Evolutionary conservation across 2,329 filamentous ascomycete genomes (phyloP).

Genomic region (Pseudogymnoascus sp.): DNA sequence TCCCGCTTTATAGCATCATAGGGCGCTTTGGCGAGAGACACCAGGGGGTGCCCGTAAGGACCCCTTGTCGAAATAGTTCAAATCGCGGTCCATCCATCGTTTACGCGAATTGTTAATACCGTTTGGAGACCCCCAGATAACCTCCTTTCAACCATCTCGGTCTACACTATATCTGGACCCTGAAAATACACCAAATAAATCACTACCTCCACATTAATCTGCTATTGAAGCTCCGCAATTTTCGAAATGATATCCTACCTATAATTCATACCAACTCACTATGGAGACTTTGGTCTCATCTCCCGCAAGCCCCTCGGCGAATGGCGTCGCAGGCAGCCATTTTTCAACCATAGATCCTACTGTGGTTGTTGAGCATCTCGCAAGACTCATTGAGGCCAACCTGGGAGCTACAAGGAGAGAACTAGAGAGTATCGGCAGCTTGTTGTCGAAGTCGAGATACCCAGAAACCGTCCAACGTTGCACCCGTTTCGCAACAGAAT

Average conservation of each 20-base stretch:
- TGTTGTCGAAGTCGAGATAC: constrained; percentile 67
- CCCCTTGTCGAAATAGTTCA: constrained; percentile 13
- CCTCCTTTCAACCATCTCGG: constrained; percentile 8
- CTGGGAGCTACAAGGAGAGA: constrained; percentile 72
- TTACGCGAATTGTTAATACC: constrained; percentile 13
- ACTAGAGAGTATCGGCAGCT: constrained; percentile 71
- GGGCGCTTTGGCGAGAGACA: neutral
- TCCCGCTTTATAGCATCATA: constrained; percentile 12
- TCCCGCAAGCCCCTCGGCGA: constrained; percentile 25
- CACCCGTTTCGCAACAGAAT: constrained; percentile 80
- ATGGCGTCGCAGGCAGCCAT: constrained; percentile 29
- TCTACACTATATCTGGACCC: neutral
- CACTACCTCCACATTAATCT: neutral
- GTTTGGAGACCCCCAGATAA: constrained; percentile 3
- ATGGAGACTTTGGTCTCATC: constrained; percentile 31
- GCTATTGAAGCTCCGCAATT: neutral
- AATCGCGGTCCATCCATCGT: constrained; percentile 12
- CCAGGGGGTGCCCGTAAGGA: constrained; percentile 6
- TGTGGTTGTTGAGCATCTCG: constrained; percentile 65
- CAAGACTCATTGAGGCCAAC: constrained; percentile 63
- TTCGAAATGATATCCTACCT: neutral
- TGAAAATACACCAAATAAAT: constrained; percentile 3
- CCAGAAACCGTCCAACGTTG: constrained; percentile 81
- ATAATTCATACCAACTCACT: constrained; percentile 17
- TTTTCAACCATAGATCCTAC: constrained; percentile 60